Evolutionary conservation across 345 rosid species (phyloP), one percentile per base, ranked within the genome.

Genomic region (Populus euphratica): DNA sequence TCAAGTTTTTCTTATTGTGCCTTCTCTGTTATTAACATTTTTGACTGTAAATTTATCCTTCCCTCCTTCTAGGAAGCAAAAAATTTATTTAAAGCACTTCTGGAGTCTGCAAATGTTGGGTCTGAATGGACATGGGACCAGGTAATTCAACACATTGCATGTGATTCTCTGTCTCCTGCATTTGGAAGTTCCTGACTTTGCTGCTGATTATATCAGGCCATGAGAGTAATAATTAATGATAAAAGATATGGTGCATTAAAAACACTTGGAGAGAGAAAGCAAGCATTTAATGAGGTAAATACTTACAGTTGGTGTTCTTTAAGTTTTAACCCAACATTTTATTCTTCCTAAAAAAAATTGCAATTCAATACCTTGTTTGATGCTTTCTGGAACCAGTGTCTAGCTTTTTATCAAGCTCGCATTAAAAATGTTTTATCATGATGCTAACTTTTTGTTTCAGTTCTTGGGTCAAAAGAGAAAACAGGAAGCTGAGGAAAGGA

Each of bases 71-170:
- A 96, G 99, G 99, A 96, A 76, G 97, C 97, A 49, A 86, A 78
- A 83, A 82, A 86, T 88, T 91, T 93, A 78, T 96, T 96, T 83
- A 92, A 89, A 82, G 86, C 92, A 35, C 95, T 96, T 85, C 77
- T 96, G 87, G 92, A 96, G 79, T 87, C 90, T 29, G 87, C 87
- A 83, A 93, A 89, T 86, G 89, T 96, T 82, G 90, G 92, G 75
- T 83, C 93, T 83, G 97, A 92, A 88, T 96, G 96, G 97, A 89
- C 94, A 62, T 96, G 99, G 99, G 99, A 96, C 77, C 99, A 93
- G 92, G 99, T 94, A 82, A 21, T 85, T 73, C 73, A 80, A 38
- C 80, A 68, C 9, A 41, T 67, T 16, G 38, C 29, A 21, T 72
- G 47, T 67, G 33, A 8, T 78, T 69, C 62, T 73, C 20, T 66